Percentiles rank a stretch among this genome's conserved stretches.
These are phyloP conservation scores for Stachybotrys chlorohalonatus DNA, from an alignment of 2,329 filamentous ascomycete species.

Conservation along the genomic window DNA sequence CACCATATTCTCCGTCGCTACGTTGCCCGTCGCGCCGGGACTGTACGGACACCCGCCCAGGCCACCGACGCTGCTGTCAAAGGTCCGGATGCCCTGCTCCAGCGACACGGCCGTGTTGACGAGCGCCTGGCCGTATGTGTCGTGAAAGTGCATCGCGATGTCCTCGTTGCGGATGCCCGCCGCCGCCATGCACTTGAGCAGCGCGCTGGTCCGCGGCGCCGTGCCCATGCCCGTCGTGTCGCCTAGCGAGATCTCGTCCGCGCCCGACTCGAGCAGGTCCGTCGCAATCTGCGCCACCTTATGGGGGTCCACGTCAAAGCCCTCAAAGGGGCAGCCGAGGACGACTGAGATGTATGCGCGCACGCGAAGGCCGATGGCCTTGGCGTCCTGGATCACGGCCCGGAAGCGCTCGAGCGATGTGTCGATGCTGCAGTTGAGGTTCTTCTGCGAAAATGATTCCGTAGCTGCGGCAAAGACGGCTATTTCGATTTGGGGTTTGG, in stretches of 20 bases:
- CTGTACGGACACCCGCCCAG: conserved; percentile 80
- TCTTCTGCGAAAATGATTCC: conserved; percentile 70
- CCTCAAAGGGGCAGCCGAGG: conserved; percentile 70
- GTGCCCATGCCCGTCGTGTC: conserved; percentile 91
- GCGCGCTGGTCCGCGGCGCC: conserved; percentile 55
- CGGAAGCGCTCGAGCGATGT: conserved; percentile 63
- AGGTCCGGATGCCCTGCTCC: conserved; percentile 67
- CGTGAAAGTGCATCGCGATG: conserved; percentile 79
- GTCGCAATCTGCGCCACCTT: conserved; percentile 57
- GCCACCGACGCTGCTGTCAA: conserved; percentile 72
- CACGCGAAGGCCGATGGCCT: conserved; percentile 56
- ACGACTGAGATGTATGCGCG: conserved; percentile 76
- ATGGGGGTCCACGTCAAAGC: conserved; percentile 53
- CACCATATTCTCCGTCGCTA: conserved; percentile 76
- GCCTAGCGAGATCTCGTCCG: conserved; percentile 81
- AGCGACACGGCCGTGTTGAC: conserved; percentile 72
- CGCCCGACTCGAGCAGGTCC: conserved; percentile 72
- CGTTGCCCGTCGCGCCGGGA: conserved; percentile 79
- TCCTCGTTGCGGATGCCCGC: conserved; percentile 62
- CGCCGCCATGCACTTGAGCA: conserved; percentile 55
- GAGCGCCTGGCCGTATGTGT: conserved; percentile 80
- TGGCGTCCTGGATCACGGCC: conserved; percentile 60
- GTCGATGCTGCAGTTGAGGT: conserved; percentile 72
- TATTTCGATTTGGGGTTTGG: conserved; percentile 52
- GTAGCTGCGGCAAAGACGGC: conserved; percentile 78